Conservation (phyloP, 176 grass and related monocot species). For the Juncus inflexus region DNA sequence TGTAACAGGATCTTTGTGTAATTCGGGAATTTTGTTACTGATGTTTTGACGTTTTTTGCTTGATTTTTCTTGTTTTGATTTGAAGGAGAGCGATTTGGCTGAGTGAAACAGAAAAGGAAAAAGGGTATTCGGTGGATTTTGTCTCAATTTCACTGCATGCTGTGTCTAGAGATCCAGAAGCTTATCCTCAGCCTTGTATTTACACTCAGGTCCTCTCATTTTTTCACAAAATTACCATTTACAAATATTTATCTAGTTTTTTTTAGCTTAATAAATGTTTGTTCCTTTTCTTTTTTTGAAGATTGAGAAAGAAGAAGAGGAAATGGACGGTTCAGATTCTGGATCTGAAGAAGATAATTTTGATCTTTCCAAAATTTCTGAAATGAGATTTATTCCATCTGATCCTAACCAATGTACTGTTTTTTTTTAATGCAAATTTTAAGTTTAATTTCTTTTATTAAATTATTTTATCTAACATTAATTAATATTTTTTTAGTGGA, state of each 20-base stretch:
- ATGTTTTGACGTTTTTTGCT: background rate
- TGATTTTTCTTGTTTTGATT: background rate
- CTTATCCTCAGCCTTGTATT: conserved; percentile 71
- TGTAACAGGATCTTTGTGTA: too few relatives aligned
- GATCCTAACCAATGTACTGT: conserved; percentile 78
- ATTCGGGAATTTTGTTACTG: too few relatives aligned
- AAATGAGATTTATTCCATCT: conserved; percentile 75
- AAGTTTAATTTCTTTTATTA: background rate
- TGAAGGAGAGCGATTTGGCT: conserved; percentile 93
- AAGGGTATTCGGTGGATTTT: conserved; percentile 74
- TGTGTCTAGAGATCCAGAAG: conserved; percentile 76
- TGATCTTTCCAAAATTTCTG: conserved; percentile 54
- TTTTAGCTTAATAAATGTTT: background rate
- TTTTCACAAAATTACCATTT: background rate
- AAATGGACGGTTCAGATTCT: conserved; percentile 31
- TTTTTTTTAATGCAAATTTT: background rate
- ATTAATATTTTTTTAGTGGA: conserved; percentile 42
- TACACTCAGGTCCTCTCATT: conserved; percentile 73
- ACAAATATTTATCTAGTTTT: conserved; percentile 9
- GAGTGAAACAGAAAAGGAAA: conserved; percentile 59
- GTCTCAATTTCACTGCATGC: conserved; percentile 76
- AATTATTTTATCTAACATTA: conserved; percentile 4
- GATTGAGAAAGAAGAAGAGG: conserved; percentile 60
- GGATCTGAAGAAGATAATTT: conserved; percentile 37
- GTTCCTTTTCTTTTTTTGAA: conserved; percentile 22